Evolutionary conservation across 1,139 yeast species (phyloP), one percentile per base, ranked within the genome.

Genomic region (Geotrichum macrosporum): DNA sequence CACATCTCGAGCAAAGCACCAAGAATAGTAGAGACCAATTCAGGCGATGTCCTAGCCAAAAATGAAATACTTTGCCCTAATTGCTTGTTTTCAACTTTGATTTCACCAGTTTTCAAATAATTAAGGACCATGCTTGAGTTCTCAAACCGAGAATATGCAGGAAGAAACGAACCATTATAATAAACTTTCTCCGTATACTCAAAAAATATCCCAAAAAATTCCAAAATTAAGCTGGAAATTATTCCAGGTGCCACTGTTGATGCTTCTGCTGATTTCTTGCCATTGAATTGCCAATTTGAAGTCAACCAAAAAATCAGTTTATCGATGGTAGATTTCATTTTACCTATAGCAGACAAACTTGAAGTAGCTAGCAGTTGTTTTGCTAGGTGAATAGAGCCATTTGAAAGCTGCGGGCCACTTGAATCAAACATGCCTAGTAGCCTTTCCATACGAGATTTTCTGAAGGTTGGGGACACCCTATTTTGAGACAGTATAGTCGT

Each of bases 401-500:
- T 47, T 12, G 50, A 47, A 13, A 43, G 22, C 5, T 20, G 29
- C 4, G 50, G 47, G 21, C 50, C 50, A 39, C 47, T 47, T 2
- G 42, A 35, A 31, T 42, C 47, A 35, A 47, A 41, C 46, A 46
- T 41, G 15, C 46, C 43, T 6, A 46, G 31, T 8, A 46, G 21
- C 12, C 49, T 22, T 16, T 46, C 49, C 19, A 41, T 32, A 12
- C 42, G 27, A 2, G 35, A 24, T 13, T 36, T 31, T 19, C 38
- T 35, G 2, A 19, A 21, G 12, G 35, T n/a, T 3, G 43, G 37
- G 10, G 46, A 30, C 1, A 46, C 12, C 18, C 37, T 36, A 21
- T 41, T 41, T n/a, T 41, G 49, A 1, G 31, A 18, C 10, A 35
- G 26, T 20, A 46, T 26, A 10, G 46, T 46, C 5, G 32, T 20